A percentile compares a stretch with the other conserved stretches of the same genome.
Evolutionary conservation across 805 yeast species (phyloP).

Genomic region (Wickerhamomyces chaumierensis): DNA sequence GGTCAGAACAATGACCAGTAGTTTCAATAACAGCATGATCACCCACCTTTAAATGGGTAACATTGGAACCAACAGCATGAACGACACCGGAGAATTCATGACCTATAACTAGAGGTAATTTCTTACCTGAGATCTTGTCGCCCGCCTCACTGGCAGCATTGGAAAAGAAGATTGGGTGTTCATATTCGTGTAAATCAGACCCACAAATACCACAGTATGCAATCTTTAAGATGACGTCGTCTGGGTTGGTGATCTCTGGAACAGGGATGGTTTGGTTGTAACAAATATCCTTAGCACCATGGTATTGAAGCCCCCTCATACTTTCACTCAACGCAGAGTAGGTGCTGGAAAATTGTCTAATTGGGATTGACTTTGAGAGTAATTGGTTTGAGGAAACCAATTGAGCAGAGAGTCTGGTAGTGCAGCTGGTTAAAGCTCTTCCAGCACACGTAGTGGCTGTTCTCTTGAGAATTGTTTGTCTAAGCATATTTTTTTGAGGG

Average conservation of each 20-base stretch:
- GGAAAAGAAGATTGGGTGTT: slow-evolving; percentile 51
- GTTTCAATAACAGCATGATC: slow-evolving; percentile 47
- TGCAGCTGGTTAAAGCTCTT: too few relatives aligned
- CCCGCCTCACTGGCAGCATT: slow-evolving; percentile 28
- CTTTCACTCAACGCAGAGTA: background rate
- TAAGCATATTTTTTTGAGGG: too few relatives aligned
- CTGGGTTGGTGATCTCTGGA: slow-evolving; percentile 25
- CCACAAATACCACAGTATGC: slow-evolving; percentile 50
- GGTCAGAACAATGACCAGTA: slow-evolving; percentile 31
- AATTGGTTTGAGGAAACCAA: background rate
- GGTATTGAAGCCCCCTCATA: slow-evolving; percentile 31
- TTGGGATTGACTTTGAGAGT: background rate
- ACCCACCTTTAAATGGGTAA: slow-evolving; percentile 37
- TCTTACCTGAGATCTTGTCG: slow-evolving; percentile 20
- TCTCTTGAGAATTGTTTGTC: too few relatives aligned
- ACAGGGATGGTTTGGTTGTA: slow-evolving; percentile 22
- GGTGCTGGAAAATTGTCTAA: background rate
- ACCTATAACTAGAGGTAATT: slow-evolving; percentile 48
- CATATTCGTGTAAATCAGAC: slow-evolving; percentile 47
- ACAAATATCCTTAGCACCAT: slow-evolving; percentile 27
- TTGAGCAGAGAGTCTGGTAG: background rate
- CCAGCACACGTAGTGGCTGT: too few relatives aligned
- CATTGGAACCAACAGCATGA: slow-evolving; percentile 38
- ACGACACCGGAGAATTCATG: slow-evolving; percentile 55
- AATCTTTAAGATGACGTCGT: slow-evolving; percentile 33